phyloP scores from a whole-genome alignment of 345 rosid genomes.

The Camelina sativa region DNA sequence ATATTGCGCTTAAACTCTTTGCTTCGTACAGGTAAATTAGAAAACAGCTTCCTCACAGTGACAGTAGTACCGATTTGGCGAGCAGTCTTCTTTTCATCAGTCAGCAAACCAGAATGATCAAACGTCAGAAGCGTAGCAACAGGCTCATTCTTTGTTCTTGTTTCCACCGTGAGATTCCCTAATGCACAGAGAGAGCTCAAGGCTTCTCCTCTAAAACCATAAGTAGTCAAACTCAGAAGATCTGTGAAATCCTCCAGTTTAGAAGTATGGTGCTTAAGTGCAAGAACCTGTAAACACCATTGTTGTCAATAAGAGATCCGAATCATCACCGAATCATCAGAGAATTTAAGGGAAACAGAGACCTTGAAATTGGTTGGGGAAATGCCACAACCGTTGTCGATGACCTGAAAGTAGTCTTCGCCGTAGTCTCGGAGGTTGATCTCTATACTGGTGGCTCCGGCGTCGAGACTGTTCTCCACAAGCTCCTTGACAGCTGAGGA shows the following conservation, averaged over 20 bases:
- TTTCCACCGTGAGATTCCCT: conserved; percentile 82
- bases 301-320: background rate
- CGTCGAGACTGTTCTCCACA: conserved; percentile 96
- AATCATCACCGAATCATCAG: background rate
- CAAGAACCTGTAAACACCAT: conserved; percentile 62
- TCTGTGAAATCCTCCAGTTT: conserved; percentile 81
- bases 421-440: conserved; percentile 81
- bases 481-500: conserved; percentile 95
- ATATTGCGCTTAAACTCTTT: conserved; percentile 93
- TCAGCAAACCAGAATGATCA: conserved; percentile 79
- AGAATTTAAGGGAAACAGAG: background rate
- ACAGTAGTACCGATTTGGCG: conserved; percentile 94
- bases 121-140: conserved; percentile 83
- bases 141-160: conserved; percentile 68
- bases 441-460: conserved; percentile 89
- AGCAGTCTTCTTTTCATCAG: conserved; percentile 71
- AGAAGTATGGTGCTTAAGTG: conserved; percentile 93
- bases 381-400: conserved; percentile 92
- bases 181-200: conserved; percentile 88
- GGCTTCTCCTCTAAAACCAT: conserved; percentile 98
- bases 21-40: conserved; percentile 87
- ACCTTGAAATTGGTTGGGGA: conserved; percentile 88
- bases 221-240: conserved; percentile 77
- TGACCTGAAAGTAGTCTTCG: conserved; percentile 84
- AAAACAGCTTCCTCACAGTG: conserved; percentile 82